These are phyloP conservation scores for Aeschynomene evenia DNA, from an alignment of 306 rosid species.

Conservation along the genomic window DNA sequence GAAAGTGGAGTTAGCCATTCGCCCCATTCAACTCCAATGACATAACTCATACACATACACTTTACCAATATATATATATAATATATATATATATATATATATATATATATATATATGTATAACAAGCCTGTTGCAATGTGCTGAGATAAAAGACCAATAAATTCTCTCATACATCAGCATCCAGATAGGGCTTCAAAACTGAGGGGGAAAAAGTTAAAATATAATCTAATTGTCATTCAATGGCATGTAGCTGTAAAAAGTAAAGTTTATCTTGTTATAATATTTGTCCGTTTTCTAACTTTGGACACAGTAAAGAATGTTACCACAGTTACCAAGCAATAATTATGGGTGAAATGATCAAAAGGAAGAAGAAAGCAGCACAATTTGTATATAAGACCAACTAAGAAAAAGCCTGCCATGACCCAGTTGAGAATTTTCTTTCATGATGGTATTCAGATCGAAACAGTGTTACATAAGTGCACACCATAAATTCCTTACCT, in stretches of 20 bases:
- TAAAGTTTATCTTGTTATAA: neutral
- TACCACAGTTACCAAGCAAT: neutral
- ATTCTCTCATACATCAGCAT: neutral
- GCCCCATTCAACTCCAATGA: neutral
- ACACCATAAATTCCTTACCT: neutral
- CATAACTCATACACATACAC: too few species aligned
- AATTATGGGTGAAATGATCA: neutral
- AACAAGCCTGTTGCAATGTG: neutral
- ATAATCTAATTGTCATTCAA: constrained; percentile 15
- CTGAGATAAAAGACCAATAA: constrained; percentile 7
- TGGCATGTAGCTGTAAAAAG: neutral
- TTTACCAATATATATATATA: too few species aligned
- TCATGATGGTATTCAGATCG: neutral
- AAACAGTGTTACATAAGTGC: neutral
- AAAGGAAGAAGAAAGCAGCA: neutral
- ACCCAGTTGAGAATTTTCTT: neutral
- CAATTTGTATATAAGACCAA: neutral
- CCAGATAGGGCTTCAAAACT: neutral
- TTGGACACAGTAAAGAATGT: neutral
- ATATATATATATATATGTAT: too few species aligned
- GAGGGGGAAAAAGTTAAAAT: neutral
- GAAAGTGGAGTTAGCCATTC: constrained; percentile 42
- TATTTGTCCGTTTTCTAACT: constrained; percentile 4
- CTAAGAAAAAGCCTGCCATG: neutral
- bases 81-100: too few species aligned